phyloP scores from a whole-genome alignment of 1,284 basidiomycete species.

The Leccinum insolens region DNA sequence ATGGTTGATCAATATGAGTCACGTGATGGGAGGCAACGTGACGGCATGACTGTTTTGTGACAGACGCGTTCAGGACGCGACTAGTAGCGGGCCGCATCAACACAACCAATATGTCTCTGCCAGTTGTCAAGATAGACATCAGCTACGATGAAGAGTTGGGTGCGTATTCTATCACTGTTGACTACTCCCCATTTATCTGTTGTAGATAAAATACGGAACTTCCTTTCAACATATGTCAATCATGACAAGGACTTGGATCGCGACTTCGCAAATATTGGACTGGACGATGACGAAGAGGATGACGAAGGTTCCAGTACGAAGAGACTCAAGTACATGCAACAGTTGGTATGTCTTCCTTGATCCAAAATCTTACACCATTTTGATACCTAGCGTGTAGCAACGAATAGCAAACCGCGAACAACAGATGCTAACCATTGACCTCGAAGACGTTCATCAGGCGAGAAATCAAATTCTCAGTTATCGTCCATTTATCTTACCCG shows the following conservation, averaged over 20 bases:
- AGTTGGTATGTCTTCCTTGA: constrained; percentile 65
- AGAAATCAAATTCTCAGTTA: constrained; percentile 24
- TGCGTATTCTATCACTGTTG: constrained; percentile 18
- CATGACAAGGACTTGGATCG: constrained; percentile 68
- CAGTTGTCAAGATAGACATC: constrained; percentile 46
- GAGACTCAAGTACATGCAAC: constrained; percentile 84
- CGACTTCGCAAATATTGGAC: constrained; percentile 71
- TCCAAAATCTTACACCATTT: constrained; percentile 33
- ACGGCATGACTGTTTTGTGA: constrained; percentile 27
- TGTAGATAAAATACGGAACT: constrained; percentile 68
- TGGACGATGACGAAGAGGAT: constrained; percentile 56
- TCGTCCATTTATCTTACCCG: not conserved
- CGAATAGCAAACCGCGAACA: constrained; percentile 92
- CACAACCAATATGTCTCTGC: constrained; percentile 49
- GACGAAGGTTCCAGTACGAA: constrained; percentile 41
- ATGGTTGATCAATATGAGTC: constrained; percentile 1
- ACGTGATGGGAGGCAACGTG: constrained; percentile 23
- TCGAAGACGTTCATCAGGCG: constrained; percentile 79
- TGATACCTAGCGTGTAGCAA: constrained; percentile 53
- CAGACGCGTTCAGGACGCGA: constrained; percentile 26
- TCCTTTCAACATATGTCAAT: constrained; percentile 69
- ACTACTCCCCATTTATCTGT: constrained; percentile 38
- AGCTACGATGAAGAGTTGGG: constrained; percentile 54
- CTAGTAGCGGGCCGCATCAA: constrained; percentile 5
- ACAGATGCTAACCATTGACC: constrained; percentile 78